Base-by-base conservation (phyloP, 1,284 basidiomycete genomes). In the Microbotryum intermedium region DNA sequence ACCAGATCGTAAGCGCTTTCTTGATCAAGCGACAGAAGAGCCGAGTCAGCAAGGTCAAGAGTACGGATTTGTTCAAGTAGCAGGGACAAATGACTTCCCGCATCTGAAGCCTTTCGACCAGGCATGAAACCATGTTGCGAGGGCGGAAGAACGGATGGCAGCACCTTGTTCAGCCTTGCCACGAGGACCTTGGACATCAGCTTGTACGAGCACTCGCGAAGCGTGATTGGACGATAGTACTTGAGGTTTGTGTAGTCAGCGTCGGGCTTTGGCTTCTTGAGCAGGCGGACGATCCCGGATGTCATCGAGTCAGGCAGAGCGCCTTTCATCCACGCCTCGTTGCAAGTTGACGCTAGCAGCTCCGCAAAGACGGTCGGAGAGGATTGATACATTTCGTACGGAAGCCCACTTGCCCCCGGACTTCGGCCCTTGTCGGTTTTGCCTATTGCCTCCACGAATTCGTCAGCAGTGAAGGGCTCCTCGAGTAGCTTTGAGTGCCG, bases 111-210 rank as follows among this genome's bases (percentile, higher is more conserved):
- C 7, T 39, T 7, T 20, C 55, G 46, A 7, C 47, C 47, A 13
- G 55, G 47, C 7, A 56, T 47, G 34, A 56, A 56, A 9, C 55
- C 55, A 42, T 34, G 21, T 48, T 56, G 47, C 16, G 34, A 39
- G 16, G 4, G 21, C 13, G 48, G 55, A 20, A 56, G 48, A n/a
- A 47, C 43, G 10, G 23, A 11, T 8, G 10, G 10, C 23, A 56
- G 46, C 34, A 50, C 34, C 4, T 30, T 21, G 34, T 49, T 43
- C 23, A 56, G 4, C 3, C 55, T n/a, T 11, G 6, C n/a, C 9
- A 56, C 55, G n/a, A 56, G 47, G 30, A 56, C 16, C 21, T 39
- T n/a, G 10, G 34, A 25, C 18, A 56, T 28, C 11, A 56, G n/a
- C 8, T 39, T n/a, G 34, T 56, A 56, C 34, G 47, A 44, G 16